phyloP scores from a whole-genome alignment of 1,139 yeast genomes.

The Yamadazyma siamensis region DNA sequence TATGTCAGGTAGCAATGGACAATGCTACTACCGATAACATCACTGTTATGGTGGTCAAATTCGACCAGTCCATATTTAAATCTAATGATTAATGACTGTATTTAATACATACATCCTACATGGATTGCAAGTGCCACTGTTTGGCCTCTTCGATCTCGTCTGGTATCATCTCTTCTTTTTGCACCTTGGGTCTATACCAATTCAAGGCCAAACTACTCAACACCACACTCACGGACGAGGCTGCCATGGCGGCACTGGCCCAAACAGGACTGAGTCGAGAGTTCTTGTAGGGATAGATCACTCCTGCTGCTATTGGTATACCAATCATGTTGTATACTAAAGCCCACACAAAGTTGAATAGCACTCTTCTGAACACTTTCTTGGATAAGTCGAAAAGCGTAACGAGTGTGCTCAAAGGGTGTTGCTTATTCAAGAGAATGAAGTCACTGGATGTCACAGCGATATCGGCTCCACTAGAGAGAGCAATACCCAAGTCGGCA shows the following conservation, averaged over 20 bases:
- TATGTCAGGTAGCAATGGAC: slow-evolving; percentile 76
- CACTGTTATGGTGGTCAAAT: slow-evolving; percentile 82
- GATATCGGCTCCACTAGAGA: slow-evolving; percentile 57
- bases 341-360: slow-evolving; percentile 52
- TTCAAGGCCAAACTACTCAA: slow-evolving; percentile 52
- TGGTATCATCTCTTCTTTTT: background rate
- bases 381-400: slow-evolving; percentile 45
- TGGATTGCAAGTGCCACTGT: no score
- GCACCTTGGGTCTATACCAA: slow-evolving; percentile 36
- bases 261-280: slow-evolving; percentile 57
- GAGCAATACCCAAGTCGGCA: slow-evolving; percentile 59
- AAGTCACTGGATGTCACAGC: slow-evolving; percentile 60
- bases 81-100: slow-evolving; percentile 10
- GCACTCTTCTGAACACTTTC: slow-evolving; percentile 50
- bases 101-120: slow-evolving; percentile 1
- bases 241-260: slow-evolving; percentile 69
- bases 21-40: slow-evolving; percentile 86
- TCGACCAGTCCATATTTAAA: slow-evolving; percentile 40
- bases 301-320: slow-evolving; percentile 64
- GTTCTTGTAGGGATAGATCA: slow-evolving; percentile 52
- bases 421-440: slow-evolving; percentile 43
- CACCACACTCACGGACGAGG: slow-evolving; percentile 58
- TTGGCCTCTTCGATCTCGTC: slow-evolving; percentile 2
- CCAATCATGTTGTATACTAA: slow-evolving; percentile 52
- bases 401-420: slow-evolving; percentile 47